These are phyloP conservation scores for Echria macrotheca DNA, from an alignment of 495 filamentous ascomycete species.

Conservation along the genomic window DNA sequence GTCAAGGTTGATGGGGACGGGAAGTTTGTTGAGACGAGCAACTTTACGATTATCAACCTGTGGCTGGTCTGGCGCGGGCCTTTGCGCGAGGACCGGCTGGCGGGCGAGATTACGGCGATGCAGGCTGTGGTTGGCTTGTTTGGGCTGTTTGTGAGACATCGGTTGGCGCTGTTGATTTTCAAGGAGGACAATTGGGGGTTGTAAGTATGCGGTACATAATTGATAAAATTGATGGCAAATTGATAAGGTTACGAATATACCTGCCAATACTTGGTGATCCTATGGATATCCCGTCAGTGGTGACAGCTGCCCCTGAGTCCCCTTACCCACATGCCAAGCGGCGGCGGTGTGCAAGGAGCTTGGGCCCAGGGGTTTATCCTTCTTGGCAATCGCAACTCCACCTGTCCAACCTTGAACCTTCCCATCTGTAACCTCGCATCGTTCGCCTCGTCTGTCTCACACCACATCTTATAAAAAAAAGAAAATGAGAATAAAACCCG, in stretches of 20 bases:
- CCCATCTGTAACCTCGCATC: neutral
- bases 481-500: neutral
- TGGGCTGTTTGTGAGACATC: constrained; percentile 80
- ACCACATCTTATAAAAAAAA: neutral
- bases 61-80: constrained; percentile 97
- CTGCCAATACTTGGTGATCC: too few species aligned
- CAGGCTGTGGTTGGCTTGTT: constrained; percentile 70
- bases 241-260: too few species aligned
- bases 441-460: neutral
- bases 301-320: neutral
- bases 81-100: constrained; percentile 78
- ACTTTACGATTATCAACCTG: constrained; percentile 87
- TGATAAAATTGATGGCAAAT: neutral
- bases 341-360: constrained; percentile 12
- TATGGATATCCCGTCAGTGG: too few species aligned
- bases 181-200: constrained; percentile 68
- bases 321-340: neutral
- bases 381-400: neutral
- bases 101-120: constrained; percentile 66
- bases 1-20: constrained; percentile 61
- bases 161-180: constrained; percentile 78
- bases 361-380: constrained; percentile 15
- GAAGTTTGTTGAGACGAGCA: constrained; percentile 72
- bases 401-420: constrained; percentile 1
- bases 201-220: neutral